phyloP scores from a whole-genome alignment of 768 basidiomycete genomes.

The Trametes elegans region DNA sequence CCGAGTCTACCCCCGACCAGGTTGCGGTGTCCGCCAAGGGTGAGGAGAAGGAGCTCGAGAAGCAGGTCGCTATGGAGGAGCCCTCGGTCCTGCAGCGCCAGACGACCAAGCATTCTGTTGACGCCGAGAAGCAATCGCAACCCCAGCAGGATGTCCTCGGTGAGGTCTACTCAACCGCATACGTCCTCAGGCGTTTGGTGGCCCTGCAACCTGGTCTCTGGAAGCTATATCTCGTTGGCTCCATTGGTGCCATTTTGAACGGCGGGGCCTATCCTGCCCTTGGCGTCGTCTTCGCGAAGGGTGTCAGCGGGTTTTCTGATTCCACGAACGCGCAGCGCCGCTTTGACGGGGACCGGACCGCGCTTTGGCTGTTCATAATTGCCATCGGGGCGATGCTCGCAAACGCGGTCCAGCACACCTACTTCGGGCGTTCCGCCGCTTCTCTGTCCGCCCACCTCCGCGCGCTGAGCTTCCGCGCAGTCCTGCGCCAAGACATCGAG shows the following conservation, averaged over 20 bases:
- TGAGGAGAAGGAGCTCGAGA: slow-evolving; percentile 48
- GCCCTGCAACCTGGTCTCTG: slow-evolving; percentile 57
- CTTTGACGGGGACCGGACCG: slow-evolving; percentile 62
- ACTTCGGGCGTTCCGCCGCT: slow-evolving; percentile 68
- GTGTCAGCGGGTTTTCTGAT: slow-evolving; percentile 54
- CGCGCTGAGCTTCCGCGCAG: slow-evolving; percentile 67
- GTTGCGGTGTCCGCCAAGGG: slow-evolving; percentile 11
- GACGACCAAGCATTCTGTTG: slow-evolving; percentile 58
- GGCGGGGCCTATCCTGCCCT: slow-evolving; percentile 74
- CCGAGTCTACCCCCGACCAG: slow-evolving; percentile 28
- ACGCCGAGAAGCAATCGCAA: too few species aligned
- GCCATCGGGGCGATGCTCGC: slow-evolving; percentile 60
- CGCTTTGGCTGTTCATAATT: slow-evolving; percentile 80
- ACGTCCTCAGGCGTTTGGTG: slow-evolving; percentile 71
- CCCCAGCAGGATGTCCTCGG: too few species aligned
- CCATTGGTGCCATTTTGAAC: slow-evolving; percentile 48
- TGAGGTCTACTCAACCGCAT: slow-evolving; percentile 42
- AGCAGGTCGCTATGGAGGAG: slow-evolving; percentile 50
- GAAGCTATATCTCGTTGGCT: slow-evolving; percentile 57
- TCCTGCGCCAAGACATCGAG: slow-evolving; percentile 85
- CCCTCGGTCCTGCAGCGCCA: slow-evolving; percentile 49
- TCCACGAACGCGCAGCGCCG: slow-evolving; percentile 41
- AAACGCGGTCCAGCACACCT: slow-evolving; percentile 67
- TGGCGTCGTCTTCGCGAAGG: slow-evolving; percentile 66
- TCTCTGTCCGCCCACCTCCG: slow-evolving; percentile 69